Evolutionary conservation across 1,284 basidiomycete genomes (phyloP).

Genomic region (Rhodotorula sp.): DNA sequence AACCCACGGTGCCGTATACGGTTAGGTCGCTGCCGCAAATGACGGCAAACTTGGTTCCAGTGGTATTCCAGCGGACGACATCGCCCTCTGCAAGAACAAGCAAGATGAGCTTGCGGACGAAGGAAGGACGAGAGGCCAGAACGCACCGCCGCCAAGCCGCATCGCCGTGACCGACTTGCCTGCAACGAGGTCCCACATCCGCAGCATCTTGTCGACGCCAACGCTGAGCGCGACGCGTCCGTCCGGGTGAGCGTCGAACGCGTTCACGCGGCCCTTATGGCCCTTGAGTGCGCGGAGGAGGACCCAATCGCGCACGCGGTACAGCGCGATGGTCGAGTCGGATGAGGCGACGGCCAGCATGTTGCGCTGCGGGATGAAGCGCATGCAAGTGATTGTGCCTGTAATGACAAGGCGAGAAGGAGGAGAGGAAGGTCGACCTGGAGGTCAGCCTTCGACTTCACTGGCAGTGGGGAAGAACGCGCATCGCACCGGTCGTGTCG

Average conservation of each 20-base stretch:
- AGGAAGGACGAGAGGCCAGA: too few relatives aligned
- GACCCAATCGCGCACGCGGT: slow-evolving; percentile 91
- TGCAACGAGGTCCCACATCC: slow-evolving; percentile 99
- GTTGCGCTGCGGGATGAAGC: slow-evolving; percentile 84
- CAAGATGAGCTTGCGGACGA: too few relatives aligned
- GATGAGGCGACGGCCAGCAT: slow-evolving; percentile 80
- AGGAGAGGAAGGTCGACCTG: not conserved
- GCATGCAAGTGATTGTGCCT: slow-evolving; percentile 88
- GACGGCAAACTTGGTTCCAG: slow-evolving; percentile 74
- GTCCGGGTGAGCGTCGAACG: slow-evolving; percentile 85
- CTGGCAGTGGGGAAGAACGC: too few relatives aligned
- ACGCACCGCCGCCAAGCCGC: slow-evolving; percentile 77
- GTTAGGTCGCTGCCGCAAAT: slow-evolving; percentile 70
- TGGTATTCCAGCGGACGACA: slow-evolving; percentile 75
- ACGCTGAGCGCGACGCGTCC: slow-evolving; percentile 88
- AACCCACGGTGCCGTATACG: slow-evolving; percentile 71
- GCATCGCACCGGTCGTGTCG: slow-evolving; percentile 59
- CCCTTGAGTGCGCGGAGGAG: slow-evolving; percentile 85
- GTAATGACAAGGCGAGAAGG: not conserved
- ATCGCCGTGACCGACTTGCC: slow-evolving; percentile 86
- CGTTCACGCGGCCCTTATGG: slow-evolving; percentile 89
- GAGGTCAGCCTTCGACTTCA: not conserved
- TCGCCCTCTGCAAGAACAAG: slow-evolving; percentile 69
- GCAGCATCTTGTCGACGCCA: slow-evolving; percentile 81
- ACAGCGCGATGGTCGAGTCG: slow-evolving; percentile 72